phyloP scores from a whole-genome alignment of 768 basidiomycete genomes.

The Xanthoconium stramineum region DNA sequence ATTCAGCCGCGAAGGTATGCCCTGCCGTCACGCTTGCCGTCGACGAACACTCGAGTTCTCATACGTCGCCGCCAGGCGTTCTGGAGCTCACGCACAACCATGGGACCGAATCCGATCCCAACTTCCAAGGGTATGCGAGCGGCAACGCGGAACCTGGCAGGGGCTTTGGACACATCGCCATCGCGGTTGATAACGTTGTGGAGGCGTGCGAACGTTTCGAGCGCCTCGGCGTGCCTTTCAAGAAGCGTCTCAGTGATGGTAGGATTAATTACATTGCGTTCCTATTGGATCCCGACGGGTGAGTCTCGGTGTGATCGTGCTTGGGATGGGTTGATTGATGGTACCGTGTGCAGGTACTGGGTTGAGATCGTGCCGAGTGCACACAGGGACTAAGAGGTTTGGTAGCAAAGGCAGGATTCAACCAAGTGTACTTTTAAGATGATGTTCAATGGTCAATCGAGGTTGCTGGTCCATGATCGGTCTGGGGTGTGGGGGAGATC shows the following conservation, averaged over 20 bases:
- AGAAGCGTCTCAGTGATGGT: conserved; percentile 84
- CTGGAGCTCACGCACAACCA: conserved; percentile 89
- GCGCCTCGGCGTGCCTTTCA: conserved; percentile 73
- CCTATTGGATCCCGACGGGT: conserved; percentile 84
- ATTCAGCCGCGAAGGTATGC: conserved; percentile 64
- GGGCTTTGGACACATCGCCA: conserved; percentile 85
- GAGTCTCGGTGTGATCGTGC: conserved; percentile 4
- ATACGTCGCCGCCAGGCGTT: conserved; percentile 45
- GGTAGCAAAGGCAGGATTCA: not conserved
- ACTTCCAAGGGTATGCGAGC: conserved; percentile 77
- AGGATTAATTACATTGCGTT: conserved; percentile 85
- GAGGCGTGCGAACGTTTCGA: conserved; percentile 84
- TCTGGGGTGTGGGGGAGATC: not conserved
- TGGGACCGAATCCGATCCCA: conserved; percentile 77
- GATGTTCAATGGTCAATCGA: not conserved
- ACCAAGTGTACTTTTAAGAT: not conserved
- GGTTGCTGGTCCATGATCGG: conserved; percentile 5
- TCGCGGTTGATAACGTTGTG: conserved; percentile 80
- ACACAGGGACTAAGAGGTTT: conserved; percentile 21
- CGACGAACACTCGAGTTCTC: not conserved
- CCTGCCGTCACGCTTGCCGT: no score
- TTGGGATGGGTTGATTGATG: not conserved
- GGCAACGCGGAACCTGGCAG: conserved; percentile 83
- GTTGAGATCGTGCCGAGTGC: conserved; percentile 49
- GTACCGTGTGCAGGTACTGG: conserved; percentile 47